Base-by-base conservation (phyloP, 1,284 basidiomycete genomes). In the Ganoderma multipileum region DNA sequence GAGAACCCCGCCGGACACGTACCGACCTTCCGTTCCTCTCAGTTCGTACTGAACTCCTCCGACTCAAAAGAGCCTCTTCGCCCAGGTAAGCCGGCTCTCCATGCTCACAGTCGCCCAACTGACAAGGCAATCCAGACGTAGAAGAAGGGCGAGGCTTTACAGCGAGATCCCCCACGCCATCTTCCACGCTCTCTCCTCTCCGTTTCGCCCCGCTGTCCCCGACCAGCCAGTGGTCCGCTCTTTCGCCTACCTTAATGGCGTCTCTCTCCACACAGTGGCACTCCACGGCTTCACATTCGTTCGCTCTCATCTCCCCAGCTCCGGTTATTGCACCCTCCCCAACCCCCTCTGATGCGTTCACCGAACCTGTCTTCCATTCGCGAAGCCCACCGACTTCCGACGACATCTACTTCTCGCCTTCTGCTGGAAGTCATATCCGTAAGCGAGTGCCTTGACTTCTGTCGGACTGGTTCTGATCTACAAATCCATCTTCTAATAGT, bases 101-200 rank as follows among this genome's bases (percentile, higher is more conserved):
- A 4, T 20, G 33, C 30, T 36, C 28, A 20, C 6, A 8, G 7
- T 57, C 2, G 33, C 8, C 3, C 55, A 20, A 20, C 30, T 57
- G 33, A 33, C n/a, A 28, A 57, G 2, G 20, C 12, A n/a, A 8
- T 33, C 33, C 55, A 38, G 55, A n/a, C 55, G 20, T 38, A 12
- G 55, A 57, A 57, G 55, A 57, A n/a, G 33, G 28, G 28, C 55
- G 20, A 9, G 55, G 30, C 55, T 33, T 36, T 30, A 38, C 33
- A 57, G 55, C 55, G 33, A 12, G 2, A n/a, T 57, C 55, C 11
- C 55, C 55, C 12, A 36, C 55, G 2, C 9, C 55, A 2, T 57
- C 55, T 20, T 57, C 55, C 33, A 30, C 55, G 4, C 33, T 57
- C 30, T 57, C 33, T 36, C 55, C 55, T 57, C 55, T 57, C 55